Evolutionary conservation across 768 basidiomycete species (phyloP), one percentile per base, ranked within the genome.

Genomic region (Crassisporium funariophilum): DNA sequence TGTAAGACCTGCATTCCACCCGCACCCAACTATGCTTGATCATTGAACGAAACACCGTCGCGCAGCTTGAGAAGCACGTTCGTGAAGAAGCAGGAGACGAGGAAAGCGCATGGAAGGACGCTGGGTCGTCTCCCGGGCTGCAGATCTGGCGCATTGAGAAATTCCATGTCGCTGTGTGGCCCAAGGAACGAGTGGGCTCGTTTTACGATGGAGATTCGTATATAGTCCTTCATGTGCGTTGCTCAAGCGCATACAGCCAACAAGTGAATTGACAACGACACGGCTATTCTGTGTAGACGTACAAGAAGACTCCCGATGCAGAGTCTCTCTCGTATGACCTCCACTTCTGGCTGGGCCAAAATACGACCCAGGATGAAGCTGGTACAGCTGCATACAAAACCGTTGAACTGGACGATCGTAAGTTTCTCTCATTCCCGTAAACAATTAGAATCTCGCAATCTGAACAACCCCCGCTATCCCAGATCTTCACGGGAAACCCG

Each of bases 141-240:
- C 71, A 80, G 57, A 76, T 79, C 1, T 85, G 82, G 83, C 66
- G 79, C 12, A 75, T 83, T 39, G 79, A 84, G 55, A 69, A 79
- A 37, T 84, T 83, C 56, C 59, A 63, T 23, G 70, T 83, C 29
- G 72, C 77, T 20, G 68, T 71, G 16, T 83, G 80, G 80, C 78
- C 79, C 2, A 64, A 74, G 55, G 69, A 77, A 16, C 63, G 71
- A 12, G 62, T 68, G 35, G 81, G 83, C 6, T 67, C 67, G 6
- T 84, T 85, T 65, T 86, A 83, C 55, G 74, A 78, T 52, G 84
- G 81, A 1, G 82, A 85, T 61, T 82, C 81, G 1, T 85, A 84
- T 54, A 79, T 86, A 44, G 66, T 84, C n/a, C 64, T 84, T 22
- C 71, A 83, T 59, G 83, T 82, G 52, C 53, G 76, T 62, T 21